Evolutionary conservation across 805 yeast genomes (phyloP).

Genomic region (Monosporozyma unispora): DNA sequence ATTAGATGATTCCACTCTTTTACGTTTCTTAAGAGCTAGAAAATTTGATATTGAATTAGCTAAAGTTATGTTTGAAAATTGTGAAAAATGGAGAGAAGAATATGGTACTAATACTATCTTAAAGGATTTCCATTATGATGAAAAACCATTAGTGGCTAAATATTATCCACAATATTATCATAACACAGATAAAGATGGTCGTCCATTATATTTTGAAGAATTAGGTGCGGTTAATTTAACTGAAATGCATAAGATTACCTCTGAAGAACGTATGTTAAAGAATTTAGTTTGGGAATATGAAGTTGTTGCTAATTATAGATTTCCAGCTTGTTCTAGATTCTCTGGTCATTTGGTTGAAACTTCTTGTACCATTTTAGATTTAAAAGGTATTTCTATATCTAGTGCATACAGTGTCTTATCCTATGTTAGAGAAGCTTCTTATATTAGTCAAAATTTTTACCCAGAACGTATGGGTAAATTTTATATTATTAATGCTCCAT

Average conservation of each 20-base stretch:
- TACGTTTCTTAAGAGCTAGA: conserved; percentile 89
- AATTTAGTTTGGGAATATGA: conserved; percentile 98
- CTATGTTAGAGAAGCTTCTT: conserved; percentile 87
- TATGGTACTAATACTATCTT: conserved; percentile 82
- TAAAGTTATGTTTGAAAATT: conserved; percentile 68
- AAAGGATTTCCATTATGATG: conserved; percentile 83
- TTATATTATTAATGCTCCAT: conserved; percentile 92
- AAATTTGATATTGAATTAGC: conserved; percentile 81
- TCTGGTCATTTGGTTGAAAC: conserved; percentile 78
- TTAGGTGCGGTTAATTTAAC: conserved; percentile 82
- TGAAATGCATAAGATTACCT: conserved; percentile 87
- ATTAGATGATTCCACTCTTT: conserved; percentile 74
- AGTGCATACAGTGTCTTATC: conserved; percentile 77
- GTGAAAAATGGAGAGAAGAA: conserved; percentile 87
- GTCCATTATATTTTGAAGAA: conserved; percentile 93
- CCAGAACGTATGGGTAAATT: conserved; percentile 99
- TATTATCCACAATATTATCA: conserved; percentile 96
- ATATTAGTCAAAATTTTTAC: conserved; percentile 92
- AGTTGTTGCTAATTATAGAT: conserved; percentile 69
- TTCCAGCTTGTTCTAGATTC: conserved; percentile 91
- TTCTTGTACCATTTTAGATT: conserved; percentile 89
- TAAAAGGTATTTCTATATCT: conserved; percentile 84
- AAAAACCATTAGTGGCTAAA: conserved; percentile 81
- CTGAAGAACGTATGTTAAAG: conserved; percentile 91
- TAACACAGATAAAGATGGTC: conserved; percentile 92